Base-by-base conservation (phyloP, 2,329 filamentous ascomycete genomes). In the Penicillium digitatum region DNA sequence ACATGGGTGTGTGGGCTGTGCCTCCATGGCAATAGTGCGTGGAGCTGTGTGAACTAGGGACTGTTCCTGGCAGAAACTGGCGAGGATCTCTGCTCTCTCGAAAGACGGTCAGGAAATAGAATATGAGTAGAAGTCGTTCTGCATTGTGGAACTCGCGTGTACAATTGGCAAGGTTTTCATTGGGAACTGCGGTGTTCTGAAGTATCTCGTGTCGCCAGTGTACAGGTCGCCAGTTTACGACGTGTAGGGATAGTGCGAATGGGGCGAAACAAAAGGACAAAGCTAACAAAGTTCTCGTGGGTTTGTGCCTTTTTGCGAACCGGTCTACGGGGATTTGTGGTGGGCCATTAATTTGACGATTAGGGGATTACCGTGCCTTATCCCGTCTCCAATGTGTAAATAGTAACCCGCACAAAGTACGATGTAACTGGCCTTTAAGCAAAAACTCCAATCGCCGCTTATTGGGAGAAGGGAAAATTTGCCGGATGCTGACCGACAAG, bases 71-170 rank as follows among this genome's bases (percentile, higher is more conserved):
- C 26, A 27, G 26, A 27, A 27, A 52, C 32, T 54, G 20, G 35
- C 16, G 16, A 7, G 32, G 8, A 35, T 49, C 37, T 44, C 32
- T 24, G 55, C 47, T 31, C n/a, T 27, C n/a, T 37, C 20, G 48
- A 56, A 58, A 57, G 48, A 58, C 57, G 59, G 59, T 60, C 59
- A 62, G 57, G 16, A 5, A 38, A 51, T 22, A 3, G 32, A 22
- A 35, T 27, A 18, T 32, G n/a, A 37, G 39, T 39, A 37, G 40
- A 55, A 47, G 39, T 32, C n/a, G 31, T 57, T 48, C 34, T 48
- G 50, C 32, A 34, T 43, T 42, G 47, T 50, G 48, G 48, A 42
- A 50, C 48, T 49, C 37, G 22, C n/a, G 26, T 37, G 34, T 48
- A 34, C 44, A 54, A 29, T 32, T 46, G 20, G 40, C 11, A 52